These are phyloP conservation scores for Quercus lobata DNA, from an alignment of 331 rosid genomes.

Conservation along the genomic window DNA sequence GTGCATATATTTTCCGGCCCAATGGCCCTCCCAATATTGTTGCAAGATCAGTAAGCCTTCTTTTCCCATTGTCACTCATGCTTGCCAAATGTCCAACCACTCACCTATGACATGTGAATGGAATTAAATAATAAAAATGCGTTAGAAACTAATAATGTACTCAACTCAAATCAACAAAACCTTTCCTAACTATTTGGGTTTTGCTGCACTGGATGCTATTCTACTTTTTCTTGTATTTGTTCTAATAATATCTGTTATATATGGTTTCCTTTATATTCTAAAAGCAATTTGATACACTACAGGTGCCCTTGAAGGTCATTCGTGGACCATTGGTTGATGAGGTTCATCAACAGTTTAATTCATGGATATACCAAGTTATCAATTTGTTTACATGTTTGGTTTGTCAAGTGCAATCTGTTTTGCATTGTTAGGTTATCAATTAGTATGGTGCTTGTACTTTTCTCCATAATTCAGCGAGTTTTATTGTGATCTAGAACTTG, in stretches of 20 bases:
- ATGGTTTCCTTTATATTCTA: background rate
- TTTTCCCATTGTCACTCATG: background rate
- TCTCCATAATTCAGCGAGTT: background rate
- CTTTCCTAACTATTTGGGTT: background rate
- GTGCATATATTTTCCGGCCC: slow-evolving; percentile 92
- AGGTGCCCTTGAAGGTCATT: slow-evolving; percentile 58
- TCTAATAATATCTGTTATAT: background rate
- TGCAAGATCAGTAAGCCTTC: slow-evolving; percentile 72
- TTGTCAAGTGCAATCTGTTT: background rate
- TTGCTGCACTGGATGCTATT: background rate
- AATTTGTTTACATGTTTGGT: background rate
- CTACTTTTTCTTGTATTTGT: background rate
- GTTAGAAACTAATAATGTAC: background rate
- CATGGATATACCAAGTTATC: slow-evolving; percentile 83
- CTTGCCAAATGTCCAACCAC: background rate
- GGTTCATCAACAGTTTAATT: slow-evolving; percentile 58
- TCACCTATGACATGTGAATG: background rate
- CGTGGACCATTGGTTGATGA: slow-evolving; percentile 73
- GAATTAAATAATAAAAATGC: background rate
- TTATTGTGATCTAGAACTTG: background rate
- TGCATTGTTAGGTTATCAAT: background rate
- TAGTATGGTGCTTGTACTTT: background rate
- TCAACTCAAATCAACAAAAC: background rate
- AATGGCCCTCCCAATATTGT: slow-evolving; percentile 54
- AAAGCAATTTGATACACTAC: background rate